These are phyloP conservation scores for Hypoxylon rubiginosum DNA, from an alignment of 2,329 filamentous ascomycete genomes.

Conservation along the genomic window DNA sequence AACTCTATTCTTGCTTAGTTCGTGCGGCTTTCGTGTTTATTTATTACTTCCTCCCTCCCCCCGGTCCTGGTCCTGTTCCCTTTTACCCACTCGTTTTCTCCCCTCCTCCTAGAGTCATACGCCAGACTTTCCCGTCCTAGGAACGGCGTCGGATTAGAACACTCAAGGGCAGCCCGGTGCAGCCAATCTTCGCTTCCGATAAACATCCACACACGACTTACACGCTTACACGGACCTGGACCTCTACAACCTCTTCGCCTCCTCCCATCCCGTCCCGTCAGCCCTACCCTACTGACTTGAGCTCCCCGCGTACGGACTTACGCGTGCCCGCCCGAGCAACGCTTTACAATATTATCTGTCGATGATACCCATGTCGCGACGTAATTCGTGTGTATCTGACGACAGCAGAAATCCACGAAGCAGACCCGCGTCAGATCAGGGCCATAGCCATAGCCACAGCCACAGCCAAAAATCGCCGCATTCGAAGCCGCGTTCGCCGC, in stretches of 20 bases:
- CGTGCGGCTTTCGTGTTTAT: constrained; percentile 29
- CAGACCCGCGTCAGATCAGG: constrained; percentile 46
- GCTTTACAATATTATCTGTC: background rate
- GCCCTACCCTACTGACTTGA: background rate
- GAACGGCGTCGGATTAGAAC: constrained; percentile 27
- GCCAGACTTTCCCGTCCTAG: constrained; percentile 27
- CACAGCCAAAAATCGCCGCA: constrained; percentile 33
- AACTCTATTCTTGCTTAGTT: constrained; percentile 4
- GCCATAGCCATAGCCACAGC: constrained; percentile 27
- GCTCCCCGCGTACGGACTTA: background rate
- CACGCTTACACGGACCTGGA: background rate
- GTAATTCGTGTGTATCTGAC: constrained; percentile 48
- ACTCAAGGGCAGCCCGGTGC: constrained; percentile 36
- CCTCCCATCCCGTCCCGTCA: background rate
- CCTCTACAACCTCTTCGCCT: background rate
- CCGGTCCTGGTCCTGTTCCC: constrained; percentile 26
- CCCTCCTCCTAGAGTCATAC: constrained; percentile 26
- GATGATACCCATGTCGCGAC: constrained; percentile 49
- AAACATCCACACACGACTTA: constrained; percentile 18
- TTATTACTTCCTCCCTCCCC: constrained; percentile 31
- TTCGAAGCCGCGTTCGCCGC: constrained; percentile 44
- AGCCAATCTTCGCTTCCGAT: constrained; percentile 23
- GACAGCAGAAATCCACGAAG: constrained; percentile 46
- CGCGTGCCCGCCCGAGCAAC: constrained; percentile 12
- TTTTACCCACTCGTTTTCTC: constrained; percentile 33